phyloP scores from a whole-genome alignment of 306 rosid genomes.

The Cyamopsis tetragonoloba region DNA sequence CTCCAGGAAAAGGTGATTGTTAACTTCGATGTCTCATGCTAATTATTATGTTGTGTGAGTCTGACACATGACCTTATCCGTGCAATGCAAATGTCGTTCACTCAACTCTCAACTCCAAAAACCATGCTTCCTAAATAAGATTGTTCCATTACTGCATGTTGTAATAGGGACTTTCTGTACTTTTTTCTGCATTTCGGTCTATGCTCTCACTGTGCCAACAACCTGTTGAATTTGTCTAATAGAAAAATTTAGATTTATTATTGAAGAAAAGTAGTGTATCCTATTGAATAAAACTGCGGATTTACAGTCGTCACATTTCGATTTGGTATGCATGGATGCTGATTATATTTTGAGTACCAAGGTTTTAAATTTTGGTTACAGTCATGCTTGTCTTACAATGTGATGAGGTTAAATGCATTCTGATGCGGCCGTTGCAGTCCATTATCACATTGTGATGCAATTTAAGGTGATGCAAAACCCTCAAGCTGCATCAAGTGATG shows the following conservation, averaged over 20 bases:
- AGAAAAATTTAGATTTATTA: background rate
- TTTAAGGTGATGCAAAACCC: no score
- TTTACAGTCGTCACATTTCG: background rate
- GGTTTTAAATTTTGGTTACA: no score
- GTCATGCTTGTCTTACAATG: no score
- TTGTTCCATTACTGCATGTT: background rate
- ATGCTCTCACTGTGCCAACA: background rate
- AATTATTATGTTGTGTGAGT: slow-evolving; percentile 1
- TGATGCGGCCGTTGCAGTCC: no score
- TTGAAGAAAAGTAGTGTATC: background rate
- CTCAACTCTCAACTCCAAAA: background rate
- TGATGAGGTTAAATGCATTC: no score
- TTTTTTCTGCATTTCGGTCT: background rate
- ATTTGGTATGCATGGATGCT: background rate
- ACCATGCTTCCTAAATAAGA: background rate
- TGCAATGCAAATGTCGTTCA: background rate
- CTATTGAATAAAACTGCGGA: background rate
- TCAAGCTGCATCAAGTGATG: no score
- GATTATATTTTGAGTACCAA: no score
- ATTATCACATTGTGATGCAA: no score
- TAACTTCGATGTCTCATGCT: background rate
- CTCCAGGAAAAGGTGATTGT: slow-evolving; percentile 83
- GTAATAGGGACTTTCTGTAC: background rate
- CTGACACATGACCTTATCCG: background rate
- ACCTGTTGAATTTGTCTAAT: background rate